phyloP scores from a whole-genome alignment of 257 asterid genomes.

The Scutellaria baicalensis region DNA sequence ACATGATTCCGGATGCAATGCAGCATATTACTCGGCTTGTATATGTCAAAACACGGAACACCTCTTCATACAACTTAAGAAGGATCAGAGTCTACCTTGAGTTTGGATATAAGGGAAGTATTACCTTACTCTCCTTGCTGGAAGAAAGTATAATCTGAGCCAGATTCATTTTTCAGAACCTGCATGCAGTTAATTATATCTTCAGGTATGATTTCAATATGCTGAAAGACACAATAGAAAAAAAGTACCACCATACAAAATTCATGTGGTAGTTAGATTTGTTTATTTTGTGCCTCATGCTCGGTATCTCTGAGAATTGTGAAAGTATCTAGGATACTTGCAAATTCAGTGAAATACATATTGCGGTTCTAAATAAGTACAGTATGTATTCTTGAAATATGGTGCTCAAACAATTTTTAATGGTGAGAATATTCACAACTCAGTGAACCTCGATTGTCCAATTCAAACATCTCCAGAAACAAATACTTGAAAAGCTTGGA shows the following conservation, averaged over 20 bases:
- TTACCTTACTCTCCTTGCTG: conserved; percentile 55
- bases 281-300: not conserved
- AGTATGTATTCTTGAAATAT: not conserved
- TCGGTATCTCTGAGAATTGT: not conserved
- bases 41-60: not conserved
- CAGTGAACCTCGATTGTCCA: not conserved
- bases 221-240: not conserved
- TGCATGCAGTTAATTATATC: conserved; percentile 24
- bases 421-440: not conserved
- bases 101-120: not conserved
- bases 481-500: not conserved
- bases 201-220: not conserved
- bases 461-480: not conserved
- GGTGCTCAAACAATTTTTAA: not conserved
- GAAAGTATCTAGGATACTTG: not conserved
- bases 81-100: conserved; percentile 18
- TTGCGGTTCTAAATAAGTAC: too few species aligned
- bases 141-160: conserved; percentile 67
- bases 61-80: conserved; percentile 8
- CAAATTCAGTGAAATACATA: not conserved
- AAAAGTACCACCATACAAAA: not conserved
- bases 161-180: conserved; percentile 66
- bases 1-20: not conserved
- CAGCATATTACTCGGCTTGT: not conserved
- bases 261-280: not conserved